These are phyloP conservation scores for Aspergillus phoenicis DNA, from an alignment of 2,329 filamentous ascomycete species.

Conservation along the genomic window DNA sequence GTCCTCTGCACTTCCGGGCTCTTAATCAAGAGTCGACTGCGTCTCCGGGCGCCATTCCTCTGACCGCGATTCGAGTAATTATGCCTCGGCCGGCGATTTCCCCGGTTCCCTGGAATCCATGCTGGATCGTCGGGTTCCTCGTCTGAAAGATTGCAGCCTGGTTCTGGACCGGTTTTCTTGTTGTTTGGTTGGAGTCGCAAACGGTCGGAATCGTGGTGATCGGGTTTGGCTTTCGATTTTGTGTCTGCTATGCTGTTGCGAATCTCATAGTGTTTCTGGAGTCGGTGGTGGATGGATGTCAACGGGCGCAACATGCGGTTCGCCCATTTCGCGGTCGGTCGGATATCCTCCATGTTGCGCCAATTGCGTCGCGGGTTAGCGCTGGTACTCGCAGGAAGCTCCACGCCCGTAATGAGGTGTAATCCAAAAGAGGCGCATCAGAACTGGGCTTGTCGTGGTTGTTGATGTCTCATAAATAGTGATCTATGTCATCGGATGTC, in stretches of 20 bases:
- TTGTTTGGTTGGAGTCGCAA: conserved; percentile 1
- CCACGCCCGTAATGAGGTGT: neutral
- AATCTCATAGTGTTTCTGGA: conserved; percentile 45
- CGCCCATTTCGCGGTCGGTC: conserved; percentile 46
- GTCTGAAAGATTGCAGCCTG: conserved; percentile 35
- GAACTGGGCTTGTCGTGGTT: conserved; percentile 11
- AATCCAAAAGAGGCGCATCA: neutral
- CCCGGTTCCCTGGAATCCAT: conserved; percentile 41
- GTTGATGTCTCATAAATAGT: conserved; percentile 11
- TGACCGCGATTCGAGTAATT: conserved; percentile 41
- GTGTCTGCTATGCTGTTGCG: conserved; percentile 31
- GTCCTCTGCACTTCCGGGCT: conserved; percentile 40
- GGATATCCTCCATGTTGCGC: conserved; percentile 39
- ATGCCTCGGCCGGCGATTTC: conserved; percentile 38
- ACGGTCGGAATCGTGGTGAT: conserved; percentile 4
- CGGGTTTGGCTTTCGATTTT: conserved; percentile 20
- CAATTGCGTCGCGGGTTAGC: neutral
- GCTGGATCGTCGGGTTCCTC: conserved; percentile 42
- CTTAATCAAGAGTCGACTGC: conserved; percentile 34
- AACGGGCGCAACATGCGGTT: conserved; percentile 48
- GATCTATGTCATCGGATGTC: conserved; percentile 15
- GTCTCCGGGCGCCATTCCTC: conserved; percentile 24
- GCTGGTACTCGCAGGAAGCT: neutral
- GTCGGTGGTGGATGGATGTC: conserved; percentile 41
- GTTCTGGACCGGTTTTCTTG: conserved; percentile 12